Base-by-base conservation (phyloP, 164 flowering plant genomes). In the Cinnamomum micranthum region DNA sequence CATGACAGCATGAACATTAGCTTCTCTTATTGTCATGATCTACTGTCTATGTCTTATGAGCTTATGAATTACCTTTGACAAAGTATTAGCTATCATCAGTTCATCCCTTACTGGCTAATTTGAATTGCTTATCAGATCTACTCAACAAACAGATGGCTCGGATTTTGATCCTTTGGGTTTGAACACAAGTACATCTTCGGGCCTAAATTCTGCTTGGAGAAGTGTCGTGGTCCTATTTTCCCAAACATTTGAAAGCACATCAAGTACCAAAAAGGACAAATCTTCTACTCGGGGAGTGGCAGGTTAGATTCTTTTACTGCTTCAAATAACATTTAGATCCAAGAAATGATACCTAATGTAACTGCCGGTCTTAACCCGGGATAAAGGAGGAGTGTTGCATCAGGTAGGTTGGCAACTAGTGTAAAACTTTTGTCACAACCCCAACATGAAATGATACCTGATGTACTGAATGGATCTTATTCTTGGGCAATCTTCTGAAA, bases 141-240 rank as follows among this genome's bases (percentile, higher is more conserved):
- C 59, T 47, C 73, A 75, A 35, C 69, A 62, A 31, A 75, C 47
- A 65, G 86, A 87, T 70, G 82, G 72, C 51, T 60, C 90, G 25
- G 85, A 60, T 74, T 93, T 96, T 88, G 98, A 95, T 83, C 99
- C 99, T 47, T 79, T 95, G 87, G 89, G 93, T 60, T 84, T 95
- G 79, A 76, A 85, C 79, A 76, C 87, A 70, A 88, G 87, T 75
- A 69, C 77, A 52, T 71, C 80, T 59, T 83, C 83, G 24, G 79
- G 80, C 68, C 72, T 88, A 33, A 77, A 41, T 79, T 65, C 83
- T 70, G 80, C 85, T 17, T 91, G 91, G 93, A 88, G 86, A 71
- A 78, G 79, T 76, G 71, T 84, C 68, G 14, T 82, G 50, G 84
- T 78, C 41, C 75, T 87, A 65, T 74, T 88, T 72, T 81, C 89